Conservation (phyloP, 208 protist genomes). For the Acanthamoeba sp. region DNA sequence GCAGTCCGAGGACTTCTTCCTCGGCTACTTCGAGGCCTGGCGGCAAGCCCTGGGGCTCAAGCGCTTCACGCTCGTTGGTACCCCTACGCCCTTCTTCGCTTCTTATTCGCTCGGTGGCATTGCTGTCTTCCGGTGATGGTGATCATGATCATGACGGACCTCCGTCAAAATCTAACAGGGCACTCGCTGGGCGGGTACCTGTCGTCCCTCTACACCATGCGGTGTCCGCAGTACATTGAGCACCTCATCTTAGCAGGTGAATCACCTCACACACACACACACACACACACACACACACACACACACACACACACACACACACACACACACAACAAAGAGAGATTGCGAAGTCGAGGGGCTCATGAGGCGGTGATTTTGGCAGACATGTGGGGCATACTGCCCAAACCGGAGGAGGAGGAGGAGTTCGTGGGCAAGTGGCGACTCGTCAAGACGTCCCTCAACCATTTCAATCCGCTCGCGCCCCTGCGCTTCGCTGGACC, state of each 20-base stretch:
- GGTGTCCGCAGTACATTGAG: constrained; percentile 65
- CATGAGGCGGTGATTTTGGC: not conserved
- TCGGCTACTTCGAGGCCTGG: not conserved
- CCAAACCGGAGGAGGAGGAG: constrained; percentile 6
- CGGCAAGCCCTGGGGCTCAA: not conserved
- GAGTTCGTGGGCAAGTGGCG: constrained; percentile 6
- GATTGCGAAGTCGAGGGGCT: not conserved
- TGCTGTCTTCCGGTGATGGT: no score
- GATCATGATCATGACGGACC: not conserved
- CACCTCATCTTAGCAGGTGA: constrained; percentile 46
- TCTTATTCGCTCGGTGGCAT: no score
- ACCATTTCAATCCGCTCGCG: not conserved
- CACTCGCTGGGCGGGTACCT: constrained; percentile 78
- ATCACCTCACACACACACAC: not conserved
- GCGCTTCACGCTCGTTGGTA: constrained; percentile 14
- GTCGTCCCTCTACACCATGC: constrained; percentile 40
- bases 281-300: not conserved
- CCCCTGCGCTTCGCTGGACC: not conserved
- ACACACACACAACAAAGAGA: not conserved
- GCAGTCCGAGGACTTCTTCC: constrained; percentile 31
- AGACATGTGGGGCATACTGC: constrained; percentile 26
- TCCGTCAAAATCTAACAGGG: not conserved
- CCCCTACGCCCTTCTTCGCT: no score
- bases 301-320: no score
- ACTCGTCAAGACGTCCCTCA: constrained; percentile 18